Base-by-base conservation (phyloP, 768 basidiomycete species). In the Rhizopogon rudus region DNA sequence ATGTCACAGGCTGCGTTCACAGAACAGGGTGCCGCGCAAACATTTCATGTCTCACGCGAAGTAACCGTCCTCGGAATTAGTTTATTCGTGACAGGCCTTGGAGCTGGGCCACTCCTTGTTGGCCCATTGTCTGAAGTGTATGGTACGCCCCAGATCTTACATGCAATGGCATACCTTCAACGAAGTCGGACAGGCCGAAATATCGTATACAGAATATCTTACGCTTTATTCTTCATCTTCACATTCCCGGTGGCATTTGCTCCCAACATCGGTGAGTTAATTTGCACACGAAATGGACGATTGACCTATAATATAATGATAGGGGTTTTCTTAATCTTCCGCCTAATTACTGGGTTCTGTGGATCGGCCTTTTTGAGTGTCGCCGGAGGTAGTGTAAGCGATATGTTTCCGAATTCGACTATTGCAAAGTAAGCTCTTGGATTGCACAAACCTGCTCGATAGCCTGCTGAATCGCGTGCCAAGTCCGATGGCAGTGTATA, bases 201-300 rank as follows among this genome's bases (percentile, higher is more conserved):
- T 53, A 65, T 76, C 41, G 78, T 91, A 12, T 90, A 92, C 64
- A 73, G 76, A 12, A 60, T 76, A 3, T 85, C 87, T 0, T 91
- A 86, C 58, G 58, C 71, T 1, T 59, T 81, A 5, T 84, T 88
- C 65, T 81, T 88, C 61, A 62, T 80, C 1, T 77, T 87, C 53
- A 81, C 83, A 17, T 86, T 85, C 62, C 86, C 88, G 0, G 82
- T 88, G 6, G 86, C 88, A 1, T 91, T 93, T 57, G 79, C 87
- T 1, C 83, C 82, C 3, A 75, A 88, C 60, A 77, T 83, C 22
- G 77, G 85, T 85, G 49, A 45, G 31, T 28, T 14, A 12, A 14
- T 31, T 10, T 10, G 6, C 44, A 37, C 17, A 3, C 44, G 10
- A 46, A 20, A 14, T 39, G 8, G 6, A 37, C 35, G 5, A 14